phyloP scores from a whole-genome alignment of 306 rosid genomes.

The Rosa multiflora region DNA sequence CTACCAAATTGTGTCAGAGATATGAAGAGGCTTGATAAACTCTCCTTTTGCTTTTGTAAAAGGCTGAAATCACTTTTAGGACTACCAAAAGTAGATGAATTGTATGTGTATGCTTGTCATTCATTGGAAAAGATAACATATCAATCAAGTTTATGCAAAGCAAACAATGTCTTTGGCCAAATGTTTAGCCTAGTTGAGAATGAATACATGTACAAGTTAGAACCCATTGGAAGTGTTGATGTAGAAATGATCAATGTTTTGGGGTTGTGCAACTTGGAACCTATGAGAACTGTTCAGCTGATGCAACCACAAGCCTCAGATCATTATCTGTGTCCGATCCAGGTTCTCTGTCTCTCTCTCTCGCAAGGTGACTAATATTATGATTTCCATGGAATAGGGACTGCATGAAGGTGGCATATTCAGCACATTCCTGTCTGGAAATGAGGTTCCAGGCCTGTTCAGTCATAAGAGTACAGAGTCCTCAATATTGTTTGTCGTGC shows the following conservation, averaged over 20 bases:
- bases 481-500: not conserved
- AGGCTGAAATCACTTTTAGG: not conserved
- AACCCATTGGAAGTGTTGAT: not conserved
- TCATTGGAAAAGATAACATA: not conserved
- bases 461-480: not conserved
- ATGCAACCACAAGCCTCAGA: too few species aligned
- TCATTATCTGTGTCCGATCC: not conserved
- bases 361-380: too few species aligned
- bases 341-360: too few species aligned
- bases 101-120: not conserved
- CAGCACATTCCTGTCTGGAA: not conserved
- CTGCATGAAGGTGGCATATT: not conserved
- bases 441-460: not conserved
- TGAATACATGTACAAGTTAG: not conserved
- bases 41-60: not conserved
- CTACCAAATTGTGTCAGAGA: not conserved
- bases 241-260: not conserved
- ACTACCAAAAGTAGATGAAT: not conserved
- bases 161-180: not conserved
- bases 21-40: not conserved
- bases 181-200: not conserved
- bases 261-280: not conserved
- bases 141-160: not conserved
- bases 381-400: not conserved
- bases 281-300: not conserved